Percentiles rank a stretch among this genome's conserved stretches.
Evolutionary conservation across 495 filamentous ascomycete species (phyloP).

Genomic region (Podospora bellae-mahoneyi): DNA sequence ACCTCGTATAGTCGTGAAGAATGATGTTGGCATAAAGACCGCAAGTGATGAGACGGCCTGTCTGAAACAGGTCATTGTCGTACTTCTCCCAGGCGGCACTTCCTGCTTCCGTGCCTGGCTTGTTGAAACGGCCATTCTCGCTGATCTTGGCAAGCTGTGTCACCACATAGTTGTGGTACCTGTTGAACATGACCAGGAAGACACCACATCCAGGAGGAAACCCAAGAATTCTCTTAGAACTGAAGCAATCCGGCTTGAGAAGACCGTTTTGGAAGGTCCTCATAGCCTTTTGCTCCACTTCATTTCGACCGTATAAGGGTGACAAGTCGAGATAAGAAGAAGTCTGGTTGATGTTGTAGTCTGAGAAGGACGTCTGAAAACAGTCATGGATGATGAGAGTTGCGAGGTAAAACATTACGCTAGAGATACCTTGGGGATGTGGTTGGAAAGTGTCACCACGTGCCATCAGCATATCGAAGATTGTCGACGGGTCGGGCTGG

Average conservation of each 20-base stretch:
- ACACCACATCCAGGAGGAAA: constrained; percentile 75
- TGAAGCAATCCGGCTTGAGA: constrained; percentile 73
- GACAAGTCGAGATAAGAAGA: constrained; percentile 76
- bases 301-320: constrained; percentile 72
- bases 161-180: constrained; percentile 80
- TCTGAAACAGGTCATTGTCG: constrained; percentile 80
- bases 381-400: constrained; percentile 76
- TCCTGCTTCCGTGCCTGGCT: constrained; percentile 34
- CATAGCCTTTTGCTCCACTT: constrained; percentile 62
- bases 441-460: constrained; percentile 41
- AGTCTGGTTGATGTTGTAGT: constrained; percentile 43
- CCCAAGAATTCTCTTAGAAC: constrained; percentile 63
- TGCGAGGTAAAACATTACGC: constrained; percentile 80
- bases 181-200: constrained; percentile 61
- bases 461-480: constrained; percentile 60
- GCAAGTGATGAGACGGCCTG: constrained; percentile 70
- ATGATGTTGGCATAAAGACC: constrained; percentile 79
- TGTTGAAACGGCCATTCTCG: constrained; percentile 63
- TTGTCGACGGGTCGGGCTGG: constrained; percentile 64
- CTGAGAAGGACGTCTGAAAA: constrained; percentile 38
- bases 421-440: constrained; percentile 71
- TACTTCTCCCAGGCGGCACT: constrained; percentile 59
- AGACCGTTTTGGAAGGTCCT: constrained; percentile 69
- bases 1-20: constrained; percentile 75
- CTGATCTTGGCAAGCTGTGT: constrained; percentile 55